Evolutionary conservation across 2,329 filamentous ascomycete genomes (phyloP).

Genomic region (Paracamarosporium sp.): DNA sequence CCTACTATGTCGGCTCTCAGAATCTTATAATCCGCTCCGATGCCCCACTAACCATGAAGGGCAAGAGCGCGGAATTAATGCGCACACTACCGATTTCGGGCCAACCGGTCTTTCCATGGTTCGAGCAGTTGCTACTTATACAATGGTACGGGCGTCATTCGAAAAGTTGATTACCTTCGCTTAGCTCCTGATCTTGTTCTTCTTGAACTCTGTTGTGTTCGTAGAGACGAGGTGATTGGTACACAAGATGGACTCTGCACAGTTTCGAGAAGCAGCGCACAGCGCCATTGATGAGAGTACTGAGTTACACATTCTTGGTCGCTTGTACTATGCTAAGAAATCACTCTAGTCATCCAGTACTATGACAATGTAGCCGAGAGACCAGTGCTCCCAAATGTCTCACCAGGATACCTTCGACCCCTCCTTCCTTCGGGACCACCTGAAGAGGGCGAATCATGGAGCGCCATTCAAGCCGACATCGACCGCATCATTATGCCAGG

Average conservation of each 20-base stretch:
- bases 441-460: constrained; percentile 74
- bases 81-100: constrained; percentile 9
- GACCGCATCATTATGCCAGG: constrained; percentile 88
- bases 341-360: constrained; percentile 74
- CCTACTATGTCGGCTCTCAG: not conserved
- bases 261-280: constrained; percentile 80
- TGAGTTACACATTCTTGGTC: not conserved
- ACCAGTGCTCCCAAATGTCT: constrained; percentile 76
- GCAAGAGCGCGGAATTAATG: not conserved
- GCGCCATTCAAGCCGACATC: constrained; percentile 81
- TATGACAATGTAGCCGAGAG: constrained; percentile 76
- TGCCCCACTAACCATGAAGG: not conserved
- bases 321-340: constrained; percentile 1
- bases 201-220: too few relatives aligned
- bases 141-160: not conserved
- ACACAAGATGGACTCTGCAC: constrained; percentile 72
- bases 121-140: not conserved
- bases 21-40: not conserved
- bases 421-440: constrained; percentile 74
- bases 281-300: constrained; percentile 82
- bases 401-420: constrained; percentile 84
- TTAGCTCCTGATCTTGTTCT: not conserved
- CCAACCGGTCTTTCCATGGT: not conserved
- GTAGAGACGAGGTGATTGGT: not conserved
- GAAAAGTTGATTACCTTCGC: not conserved